Base-by-base conservation (phyloP, 1,139 yeast genomes). In the Pichia inconspicua region DNA sequence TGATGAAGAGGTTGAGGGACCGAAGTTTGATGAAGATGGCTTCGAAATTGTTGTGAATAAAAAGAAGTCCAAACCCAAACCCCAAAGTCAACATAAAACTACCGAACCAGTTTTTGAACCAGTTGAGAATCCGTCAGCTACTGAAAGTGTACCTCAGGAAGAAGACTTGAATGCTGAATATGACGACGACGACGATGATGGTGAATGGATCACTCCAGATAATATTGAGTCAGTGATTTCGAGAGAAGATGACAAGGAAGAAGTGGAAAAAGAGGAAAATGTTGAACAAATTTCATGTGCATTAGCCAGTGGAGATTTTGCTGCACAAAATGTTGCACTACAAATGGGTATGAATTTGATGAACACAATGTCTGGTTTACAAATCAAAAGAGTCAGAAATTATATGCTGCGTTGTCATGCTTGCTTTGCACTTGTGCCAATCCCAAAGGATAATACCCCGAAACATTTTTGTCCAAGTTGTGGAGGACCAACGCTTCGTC, bases 341-440 rank as follows among this genome's bases (percentile, higher is more conserved):
- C 97, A 92, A 66, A 75, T 94, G 60, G 96, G 97, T 8, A 68
- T 92, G 46, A 84, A 86, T 56, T 72, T 92, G 56, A 84, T 94
- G 78, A 90, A 90, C 65, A 76, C 87, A 32, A 77, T 80, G 70
- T 81, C 92, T 2, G 98, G 98, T 25, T 72, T 82, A 55, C 89
- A 84, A 60, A 89, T 92, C 67, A 84, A 79, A 58, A 78, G 87
- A 64, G 86, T 92, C 44, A 78, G 95, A 66, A 88, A 84, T 66
- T 89, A 87, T 66, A 90, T 90, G 97, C 76, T 87, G 62, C 77
- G 99, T 66, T 92, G 99, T 66, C 97, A 92, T 66, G 99, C 97
- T 0, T 92, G 99, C 68, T 94, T 92, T 77, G 72, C 78, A 53
- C 71, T 89, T 62, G 72, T 84, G 10, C 92, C 94, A 9, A 73